These are phyloP conservation scores for Paramecium sonneborni DNA, from an alignment of 73 alveolate genomes.

Conservation along the genomic window DNA sequence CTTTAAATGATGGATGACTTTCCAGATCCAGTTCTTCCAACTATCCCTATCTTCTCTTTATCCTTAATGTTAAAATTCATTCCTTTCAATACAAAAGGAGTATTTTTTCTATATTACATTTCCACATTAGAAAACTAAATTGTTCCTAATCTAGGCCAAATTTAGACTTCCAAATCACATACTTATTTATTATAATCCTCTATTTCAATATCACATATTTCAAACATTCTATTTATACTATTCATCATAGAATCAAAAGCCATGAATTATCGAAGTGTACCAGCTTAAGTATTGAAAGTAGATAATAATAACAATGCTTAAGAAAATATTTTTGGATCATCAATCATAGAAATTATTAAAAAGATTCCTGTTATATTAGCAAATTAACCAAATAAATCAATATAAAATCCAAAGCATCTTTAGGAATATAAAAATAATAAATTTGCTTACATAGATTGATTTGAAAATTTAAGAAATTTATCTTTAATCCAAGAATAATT, in stretches of 20 bases:
- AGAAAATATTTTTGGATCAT: not conserved
- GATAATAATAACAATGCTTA: slow-evolving; percentile 3
- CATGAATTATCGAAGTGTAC: slow-evolving; percentile 56
- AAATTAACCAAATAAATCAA: slow-evolving; percentile 9
- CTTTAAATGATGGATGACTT: slow-evolving; percentile 79
- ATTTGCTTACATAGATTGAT: slow-evolving; percentile 13
- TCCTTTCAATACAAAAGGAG: slow-evolving; percentile 86
- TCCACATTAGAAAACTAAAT: slow-evolving; percentile 78
- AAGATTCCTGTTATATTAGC: slow-evolving; percentile 23
- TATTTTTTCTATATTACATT: slow-evolving; percentile 87
- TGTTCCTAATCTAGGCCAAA: slow-evolving; percentile 85
- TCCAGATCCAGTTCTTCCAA: slow-evolving; percentile 98
- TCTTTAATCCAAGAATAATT: not conserved
- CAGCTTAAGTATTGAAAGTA: not conserved
- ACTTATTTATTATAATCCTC: not conserved
- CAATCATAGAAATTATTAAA: not conserved
- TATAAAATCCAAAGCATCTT: slow-evolving; percentile 7
- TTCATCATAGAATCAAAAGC: slow-evolving; percentile 57
- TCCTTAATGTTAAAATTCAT: slow-evolving; percentile 77
- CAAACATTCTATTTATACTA: slow-evolving; percentile 44
- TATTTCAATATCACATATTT: not conserved
- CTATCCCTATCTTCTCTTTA: slow-evolving; percentile 93
- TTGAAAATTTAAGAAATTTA: not conserved
- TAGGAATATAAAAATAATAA: not conserved
- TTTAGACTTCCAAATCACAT: not conserved